Evolutionary conservation across 192 early-diverging fungal species (phyloP).

Genomic region (Backusella liffmaniae): DNA sequence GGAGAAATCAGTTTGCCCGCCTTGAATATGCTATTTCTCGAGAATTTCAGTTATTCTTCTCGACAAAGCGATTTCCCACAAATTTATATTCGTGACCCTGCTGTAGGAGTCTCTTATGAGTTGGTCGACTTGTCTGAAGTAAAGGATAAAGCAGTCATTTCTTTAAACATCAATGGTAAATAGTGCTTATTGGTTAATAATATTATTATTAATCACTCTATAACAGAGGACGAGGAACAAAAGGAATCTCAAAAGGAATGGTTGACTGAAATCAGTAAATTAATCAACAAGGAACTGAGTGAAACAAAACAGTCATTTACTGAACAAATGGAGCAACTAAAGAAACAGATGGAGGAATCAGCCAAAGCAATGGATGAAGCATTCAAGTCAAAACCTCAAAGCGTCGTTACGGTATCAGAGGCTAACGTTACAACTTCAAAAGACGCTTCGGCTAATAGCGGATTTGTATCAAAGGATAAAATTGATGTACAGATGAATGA

Average conservation of each 20-base stretch:
- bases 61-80: slow-evolving; percentile 63
- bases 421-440: background rate
- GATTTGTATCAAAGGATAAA: background rate
- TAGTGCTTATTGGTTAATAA: background rate
- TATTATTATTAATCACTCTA: background rate
- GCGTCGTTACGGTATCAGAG: background rate
- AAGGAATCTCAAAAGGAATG: slow-evolving; percentile 15
- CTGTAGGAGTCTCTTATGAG: slow-evolving; percentile 60
- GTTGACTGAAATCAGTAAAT: background rate
- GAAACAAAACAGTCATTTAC: background rate
- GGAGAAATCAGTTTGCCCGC: slow-evolving; percentile 56
- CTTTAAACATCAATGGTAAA: slow-evolving; percentile 53
- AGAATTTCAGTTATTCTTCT: slow-evolving; percentile 64
- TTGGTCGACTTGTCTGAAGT: slow-evolving; percentile 66
- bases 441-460: background rate
- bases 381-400: background rate
- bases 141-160: slow-evolving; percentile 52
- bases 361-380: background rate
- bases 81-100: slow-evolving; percentile 66
- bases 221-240: background rate
- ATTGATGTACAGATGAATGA: slow-evolving; percentile 45
- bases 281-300: slow-evolving; percentile 9
- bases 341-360: slow-evolving; percentile 6
- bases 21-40: slow-evolving; percentile 71
- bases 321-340: slow-evolving; percentile 11